A percentile compares a stretch with the other conserved stretches of the same genome.
phyloP scores from a whole-genome alignment of 1,284 basidiomycete genomes.

The Ceratobasidium sp. region DNA sequence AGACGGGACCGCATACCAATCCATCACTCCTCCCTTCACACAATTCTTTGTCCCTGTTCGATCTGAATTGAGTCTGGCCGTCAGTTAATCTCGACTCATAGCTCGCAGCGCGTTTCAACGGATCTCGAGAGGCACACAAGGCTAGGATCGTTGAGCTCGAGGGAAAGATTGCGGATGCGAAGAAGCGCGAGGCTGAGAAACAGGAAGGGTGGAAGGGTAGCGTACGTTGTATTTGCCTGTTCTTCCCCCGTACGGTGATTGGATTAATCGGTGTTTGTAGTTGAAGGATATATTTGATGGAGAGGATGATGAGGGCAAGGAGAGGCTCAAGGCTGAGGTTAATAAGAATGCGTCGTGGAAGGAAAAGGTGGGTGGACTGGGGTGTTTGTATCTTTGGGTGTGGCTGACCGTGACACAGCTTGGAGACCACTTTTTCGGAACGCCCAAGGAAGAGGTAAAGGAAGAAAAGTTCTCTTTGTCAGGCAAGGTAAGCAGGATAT shows the following conservation, averaged over 20 bases:
- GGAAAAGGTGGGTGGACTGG: slow-evolving; percentile 18
- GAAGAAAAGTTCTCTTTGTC: slow-evolving; percentile 37
- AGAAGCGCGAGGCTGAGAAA: slow-evolving; percentile 42
- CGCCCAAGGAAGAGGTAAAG: slow-evolving; percentile 33
- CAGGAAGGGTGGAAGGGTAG: slow-evolving; percentile 42
- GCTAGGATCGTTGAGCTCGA: slow-evolving; percentile 30
- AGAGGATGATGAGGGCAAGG: slow-evolving; percentile 41
- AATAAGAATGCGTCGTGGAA: slow-evolving; percentile 34
- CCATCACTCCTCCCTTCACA: neutral
- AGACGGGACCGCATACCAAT: neutral
- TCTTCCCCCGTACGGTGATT: neutral
- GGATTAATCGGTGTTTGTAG: slow-evolving; percentile 10
- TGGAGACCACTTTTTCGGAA: slow-evolving; percentile 38
- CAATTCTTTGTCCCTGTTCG: neutral
- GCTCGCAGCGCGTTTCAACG: slow-evolving; percentile 36
- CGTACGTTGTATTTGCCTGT: slow-evolving; percentile 4
- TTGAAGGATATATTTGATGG: slow-evolving; percentile 38
- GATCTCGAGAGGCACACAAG: slow-evolving; percentile 28
- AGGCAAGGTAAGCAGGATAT: slow-evolving; percentile 23
- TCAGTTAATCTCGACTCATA: neutral
- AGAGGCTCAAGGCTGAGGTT: slow-evolving; percentile 33
- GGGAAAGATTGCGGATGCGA: slow-evolving; percentile 29
- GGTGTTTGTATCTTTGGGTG: neutral
- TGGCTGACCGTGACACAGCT: slow-evolving; percentile 11
- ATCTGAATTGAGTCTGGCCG: slow-evolving; percentile 6